A percentile compares a stretch with the other conserved stretches of the same genome.
Conservation (phyloP, 2,329 filamentous ascomycete genomes). For the Aspergillus awamori region DNA sequence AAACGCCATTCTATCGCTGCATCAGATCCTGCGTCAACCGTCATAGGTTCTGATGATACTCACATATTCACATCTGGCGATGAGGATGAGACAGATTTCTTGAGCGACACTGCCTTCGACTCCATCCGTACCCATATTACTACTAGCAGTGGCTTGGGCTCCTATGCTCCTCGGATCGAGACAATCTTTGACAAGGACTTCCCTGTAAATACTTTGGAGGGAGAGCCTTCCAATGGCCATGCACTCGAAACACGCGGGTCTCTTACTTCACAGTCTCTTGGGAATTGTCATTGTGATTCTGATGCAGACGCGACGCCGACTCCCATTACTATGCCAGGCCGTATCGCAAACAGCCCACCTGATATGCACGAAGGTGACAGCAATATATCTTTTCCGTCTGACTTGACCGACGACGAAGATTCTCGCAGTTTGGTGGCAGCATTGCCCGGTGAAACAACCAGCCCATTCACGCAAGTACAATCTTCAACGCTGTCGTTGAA, state of each 20-base stretch:
- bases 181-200: constrained; percentile 64
- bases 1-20: constrained; percentile 59
- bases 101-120: constrained; percentile 65
- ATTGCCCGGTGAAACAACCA: constrained; percentile 29
- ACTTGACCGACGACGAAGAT: constrained; percentile 31
- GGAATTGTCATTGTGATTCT: constrained; percentile 22
- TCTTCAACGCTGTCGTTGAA: constrained; percentile 14
- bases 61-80: constrained; percentile 60
- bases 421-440: constrained; percentile 32
- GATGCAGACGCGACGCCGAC: constrained; percentile 23
- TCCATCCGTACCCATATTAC: constrained; percentile 64
- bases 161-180: constrained; percentile 62
- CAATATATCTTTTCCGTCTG: constrained; percentile 28
- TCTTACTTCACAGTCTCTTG: constrained; percentile 37
- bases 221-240: constrained; percentile 49
- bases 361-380: constrained; percentile 21
- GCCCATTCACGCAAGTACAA: constrained; percentile 8
- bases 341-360: constrained; percentile 12
- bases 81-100: constrained; percentile 63
- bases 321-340: constrained; percentile 17
- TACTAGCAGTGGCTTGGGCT: constrained; percentile 54
- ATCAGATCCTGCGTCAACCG: constrained; percentile 62
- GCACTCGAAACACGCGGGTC: constrained; percentile 53
- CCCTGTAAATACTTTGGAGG: constrained; percentile 39
- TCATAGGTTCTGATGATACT: constrained; percentile 64